Evolutionary conservation across 2,329 filamentous ascomycete genomes (phyloP).

Genomic region (Mollisia scopiformis): DNA sequence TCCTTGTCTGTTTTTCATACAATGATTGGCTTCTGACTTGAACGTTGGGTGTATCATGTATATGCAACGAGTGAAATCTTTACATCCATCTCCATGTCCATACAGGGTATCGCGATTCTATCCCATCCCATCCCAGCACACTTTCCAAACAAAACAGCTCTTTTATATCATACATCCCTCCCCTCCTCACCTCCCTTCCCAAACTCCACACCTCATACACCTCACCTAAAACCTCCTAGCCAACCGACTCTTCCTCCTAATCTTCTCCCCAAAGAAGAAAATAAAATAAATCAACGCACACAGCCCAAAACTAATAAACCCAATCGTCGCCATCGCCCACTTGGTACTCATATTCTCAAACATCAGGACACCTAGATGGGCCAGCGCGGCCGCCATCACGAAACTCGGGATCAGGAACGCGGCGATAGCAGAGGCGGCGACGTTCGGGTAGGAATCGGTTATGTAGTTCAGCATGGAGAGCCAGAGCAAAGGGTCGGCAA

Average conservation of each 20-base stretch:
- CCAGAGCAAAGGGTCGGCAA: slow-evolving; percentile 47
- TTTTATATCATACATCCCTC: not conserved
- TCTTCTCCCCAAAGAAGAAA: slow-evolving; percentile 42
- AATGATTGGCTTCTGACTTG: no score
- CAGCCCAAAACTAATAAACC: slow-evolving; percentile 43
- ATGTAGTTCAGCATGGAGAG: slow-evolving; percentile 48
- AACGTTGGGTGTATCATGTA: no score
- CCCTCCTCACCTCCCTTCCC: no score
- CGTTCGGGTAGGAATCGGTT: slow-evolving; percentile 45
- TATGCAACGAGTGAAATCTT: no score
- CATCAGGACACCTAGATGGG: slow-evolving; percentile 42
- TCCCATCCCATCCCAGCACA: not conserved
- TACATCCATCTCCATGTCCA: no score
- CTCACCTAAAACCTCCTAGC: slow-evolving; percentile 35
- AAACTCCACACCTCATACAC: no score
- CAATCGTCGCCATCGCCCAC: slow-evolving; percentile 46
- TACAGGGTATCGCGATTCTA: not conserved
- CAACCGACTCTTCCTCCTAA: slow-evolving; percentile 40
- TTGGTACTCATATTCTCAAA: slow-evolving; percentile 40
- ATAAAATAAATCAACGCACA: slow-evolving; percentile 45
- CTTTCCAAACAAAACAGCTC: not conserved
- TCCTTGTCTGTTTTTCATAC: no score
- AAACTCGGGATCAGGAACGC: slow-evolving; percentile 48
- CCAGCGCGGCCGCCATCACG: slow-evolving; percentile 42
- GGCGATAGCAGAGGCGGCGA: slow-evolving; percentile 45